Conservation (phyloP, 2,329 filamentous ascomycete species). For the Fusarium paranaense region DNA sequence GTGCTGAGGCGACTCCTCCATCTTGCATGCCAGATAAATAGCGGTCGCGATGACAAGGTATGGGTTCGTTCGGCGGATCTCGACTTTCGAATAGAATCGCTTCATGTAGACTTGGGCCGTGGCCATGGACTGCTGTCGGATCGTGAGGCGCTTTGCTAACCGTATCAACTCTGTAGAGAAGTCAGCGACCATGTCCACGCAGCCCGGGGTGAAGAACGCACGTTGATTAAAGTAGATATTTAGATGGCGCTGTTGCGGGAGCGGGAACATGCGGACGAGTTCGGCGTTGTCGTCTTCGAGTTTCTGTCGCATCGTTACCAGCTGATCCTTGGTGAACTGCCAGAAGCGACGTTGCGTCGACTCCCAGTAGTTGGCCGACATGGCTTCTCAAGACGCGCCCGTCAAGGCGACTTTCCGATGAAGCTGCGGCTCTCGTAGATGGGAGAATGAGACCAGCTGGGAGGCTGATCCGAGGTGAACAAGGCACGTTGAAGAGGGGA, state of each 20-base stretch:
- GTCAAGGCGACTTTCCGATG: slow-evolving; percentile 17
- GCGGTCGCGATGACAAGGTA: slow-evolving; percentile 94
- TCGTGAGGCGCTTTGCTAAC: slow-evolving; percentile 83
- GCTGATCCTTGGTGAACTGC: slow-evolving; percentile 87
- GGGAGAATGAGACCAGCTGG: slow-evolving; percentile 2
- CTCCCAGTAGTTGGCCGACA: slow-evolving; percentile 98
- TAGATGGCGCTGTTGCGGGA: slow-evolving; percentile 84
- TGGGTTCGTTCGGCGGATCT: slow-evolving; percentile 92
- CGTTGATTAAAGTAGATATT: slow-evolving; percentile 94
- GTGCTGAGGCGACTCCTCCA: slow-evolving; percentile 97
- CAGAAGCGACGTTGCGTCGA: slow-evolving; percentile 92
- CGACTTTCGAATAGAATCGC: slow-evolving; percentile 90
- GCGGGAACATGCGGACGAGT: slow-evolving; percentile 80
- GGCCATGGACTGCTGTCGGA: slow-evolving; percentile 91
- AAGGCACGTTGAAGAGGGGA: slow-evolving; percentile 9
- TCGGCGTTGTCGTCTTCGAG: slow-evolving; percentile 82
- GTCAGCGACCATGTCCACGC: slow-evolving; percentile 4
- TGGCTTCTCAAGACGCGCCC: slow-evolving; percentile 52
- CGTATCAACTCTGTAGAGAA: slow-evolving; percentile 75
- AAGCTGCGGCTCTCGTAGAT: background rate
- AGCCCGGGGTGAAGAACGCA: slow-evolving; percentile 55
- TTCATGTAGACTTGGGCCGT: slow-evolving; percentile 96
- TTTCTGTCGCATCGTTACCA: slow-evolving; percentile 79
- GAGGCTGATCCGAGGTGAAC: slow-evolving; percentile 11
- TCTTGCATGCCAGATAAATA: slow-evolving; percentile 95